Base-by-base conservation (phyloP, 352 stramenopile species). In the Phytophthora tubulina region DNA sequence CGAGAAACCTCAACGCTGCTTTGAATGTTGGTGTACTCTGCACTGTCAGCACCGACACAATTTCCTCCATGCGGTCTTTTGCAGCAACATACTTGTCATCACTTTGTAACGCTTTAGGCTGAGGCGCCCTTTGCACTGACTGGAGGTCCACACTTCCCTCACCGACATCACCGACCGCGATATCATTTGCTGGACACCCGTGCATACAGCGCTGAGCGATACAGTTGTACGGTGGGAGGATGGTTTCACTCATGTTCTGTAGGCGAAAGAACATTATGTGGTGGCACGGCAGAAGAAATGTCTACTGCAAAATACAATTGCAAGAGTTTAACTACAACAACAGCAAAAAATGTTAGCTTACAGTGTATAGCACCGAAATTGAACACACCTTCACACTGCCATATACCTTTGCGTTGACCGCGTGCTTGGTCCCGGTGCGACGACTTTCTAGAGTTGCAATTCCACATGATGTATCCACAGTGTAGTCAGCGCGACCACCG, bases 11-110 rank as follows among this genome's bases (percentile, higher is more conserved):
- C 6, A 41, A 3, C 3, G 49, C 30, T 14, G 49, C 31, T 38
- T 42, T 39, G 30, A 53, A 39, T 3, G 46, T 53, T 8, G 46
- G 46, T 38, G 46, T 53, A 30, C 21, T 53, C n/a, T 53, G 46
- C 4, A 38, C 13, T 3, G 10, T 21, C 21, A 53, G 13, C 9
- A 55, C 49, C 4, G 49, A 41, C 49, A 55, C 49, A 41, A 55
- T 55, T 14, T 30, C 7, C 30, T 55, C 49, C 31, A 41, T 55
- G 4, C 6, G 31, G 1, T 27, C 4, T 31, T 55, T 55, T 4
- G 30, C 49, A 11, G 27, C 30, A 5, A n/a, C 41, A 31, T 55
- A 42, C 14, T 31, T 55, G 31, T 13, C 2, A 7, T 55, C 6
- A 3, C 0, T 3, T 15, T 21, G 10, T 4, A 41, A 2, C 14